Percentiles rank a stretch among this genome's conserved stretches.
phyloP scores from a whole-genome alignment of 2,329 filamentous ascomycete genomes.

The Periconia digitata region DNA sequence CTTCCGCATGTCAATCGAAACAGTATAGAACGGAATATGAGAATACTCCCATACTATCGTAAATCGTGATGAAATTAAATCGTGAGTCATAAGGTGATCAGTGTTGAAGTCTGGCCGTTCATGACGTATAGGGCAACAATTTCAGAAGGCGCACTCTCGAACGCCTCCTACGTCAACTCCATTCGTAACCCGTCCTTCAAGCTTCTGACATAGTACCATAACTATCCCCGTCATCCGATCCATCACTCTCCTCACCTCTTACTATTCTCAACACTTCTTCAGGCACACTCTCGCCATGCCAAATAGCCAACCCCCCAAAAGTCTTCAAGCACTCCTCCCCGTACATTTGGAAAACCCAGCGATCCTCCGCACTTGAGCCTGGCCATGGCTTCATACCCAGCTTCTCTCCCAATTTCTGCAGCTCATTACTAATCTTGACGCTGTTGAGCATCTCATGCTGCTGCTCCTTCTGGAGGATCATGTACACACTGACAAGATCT shows the following conservation, averaged over 20 bases:
- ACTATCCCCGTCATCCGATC: conserved; percentile 12
- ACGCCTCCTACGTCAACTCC: background rate
- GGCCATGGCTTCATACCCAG: conserved; percentile 15
- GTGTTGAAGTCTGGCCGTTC: too few relatives aligned
- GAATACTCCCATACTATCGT: background rate
- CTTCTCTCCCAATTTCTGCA: conserved; percentile 5
- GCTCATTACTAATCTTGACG: conserved; percentile 11
- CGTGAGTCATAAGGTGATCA: too few relatives aligned
- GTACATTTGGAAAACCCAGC: conserved; percentile 32
- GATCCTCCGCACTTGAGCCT: conserved; percentile 17
- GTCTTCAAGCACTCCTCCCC: conserved; percentile 30
- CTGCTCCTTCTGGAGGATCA: conserved; percentile 13
- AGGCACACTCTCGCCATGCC: conserved; percentile 25
- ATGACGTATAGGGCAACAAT: background rate
- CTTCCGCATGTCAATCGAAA: too few relatives aligned
- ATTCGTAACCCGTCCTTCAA: background rate
- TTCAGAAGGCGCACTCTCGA: background rate
- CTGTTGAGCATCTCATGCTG: conserved; percentile 7
- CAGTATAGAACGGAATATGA: too few relatives aligned
- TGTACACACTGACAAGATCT: conserved; percentile 11
- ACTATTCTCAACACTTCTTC: conserved; percentile 28
- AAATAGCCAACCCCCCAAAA: conserved; percentile 30
- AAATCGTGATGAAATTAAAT: background rate
- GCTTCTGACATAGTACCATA: background rate
- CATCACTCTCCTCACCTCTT: conserved; percentile 11